A percentile compares a stretch with the other conserved stretches of the same genome.
These are phyloP conservation scores for Hypoxylon perforatum DNA, from an alignment of 495 filamentous ascomycete species.

Conservation along the genomic window DNA sequence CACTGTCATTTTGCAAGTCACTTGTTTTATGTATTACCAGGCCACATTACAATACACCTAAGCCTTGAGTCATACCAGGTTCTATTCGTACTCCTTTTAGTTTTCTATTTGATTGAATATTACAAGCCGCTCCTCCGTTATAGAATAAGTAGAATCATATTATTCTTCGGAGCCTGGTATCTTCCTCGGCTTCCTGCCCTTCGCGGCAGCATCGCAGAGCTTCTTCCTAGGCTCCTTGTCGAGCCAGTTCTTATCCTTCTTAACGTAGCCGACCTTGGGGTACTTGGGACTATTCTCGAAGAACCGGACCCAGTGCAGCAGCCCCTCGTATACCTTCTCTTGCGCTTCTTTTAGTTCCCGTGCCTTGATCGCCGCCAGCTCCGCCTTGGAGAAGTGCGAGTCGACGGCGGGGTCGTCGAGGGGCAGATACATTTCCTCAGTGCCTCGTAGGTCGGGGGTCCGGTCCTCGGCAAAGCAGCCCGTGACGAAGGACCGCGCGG, in stretches of 20 bases:
- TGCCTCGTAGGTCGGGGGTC: constrained; percentile 82
- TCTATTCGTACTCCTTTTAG: not conserved
- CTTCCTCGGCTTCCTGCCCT: constrained; percentile 54
- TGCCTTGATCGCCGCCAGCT: constrained; percentile 67
- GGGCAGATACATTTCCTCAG: constrained; percentile 89
- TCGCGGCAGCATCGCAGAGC: constrained; percentile 59
- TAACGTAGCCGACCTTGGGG: constrained; percentile 75
- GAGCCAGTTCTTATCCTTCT: constrained; percentile 58
- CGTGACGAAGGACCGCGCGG: constrained; percentile 93
- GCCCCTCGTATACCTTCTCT: constrained; percentile 64
- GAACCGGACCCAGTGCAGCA: constrained; percentile 77
- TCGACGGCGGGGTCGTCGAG: constrained; percentile 71
- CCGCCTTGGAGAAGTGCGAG: constrained; percentile 57
- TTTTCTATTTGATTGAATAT: not conserved
- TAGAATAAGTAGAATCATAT: not conserved
- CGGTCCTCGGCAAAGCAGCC: constrained; percentile 91
- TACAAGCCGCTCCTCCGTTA: not conserved
- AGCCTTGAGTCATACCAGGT: not conserved
- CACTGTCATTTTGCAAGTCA: no score
- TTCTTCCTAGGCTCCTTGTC: constrained; percentile 53
- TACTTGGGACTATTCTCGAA: constrained; percentile 83
- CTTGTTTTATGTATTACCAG: not conserved
- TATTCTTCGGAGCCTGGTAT: constrained; percentile 46
- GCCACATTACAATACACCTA: not conserved
- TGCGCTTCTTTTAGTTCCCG: constrained; percentile 63